Evolutionary conservation across 192 early-diverging fungal species (phyloP).

Genomic region (Podila epicladia): DNA sequence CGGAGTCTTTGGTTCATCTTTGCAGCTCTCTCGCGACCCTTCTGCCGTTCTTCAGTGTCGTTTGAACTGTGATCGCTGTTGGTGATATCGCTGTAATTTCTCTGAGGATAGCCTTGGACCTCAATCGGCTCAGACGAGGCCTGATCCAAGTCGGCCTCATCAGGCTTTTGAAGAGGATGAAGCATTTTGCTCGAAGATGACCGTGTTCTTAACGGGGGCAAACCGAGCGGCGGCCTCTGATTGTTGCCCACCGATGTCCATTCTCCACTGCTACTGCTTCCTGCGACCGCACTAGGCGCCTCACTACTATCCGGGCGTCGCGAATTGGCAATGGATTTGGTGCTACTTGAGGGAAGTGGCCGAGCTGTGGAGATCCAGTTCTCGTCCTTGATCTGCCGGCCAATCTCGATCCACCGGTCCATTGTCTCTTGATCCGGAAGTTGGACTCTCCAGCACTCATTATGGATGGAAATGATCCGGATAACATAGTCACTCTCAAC

Average conservation of each 20-base stretch:
- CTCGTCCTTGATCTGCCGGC: slow-evolving; percentile 34
- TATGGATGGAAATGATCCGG: slow-evolving; percentile 38
- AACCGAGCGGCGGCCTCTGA: neutral
- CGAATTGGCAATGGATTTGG: neutral
- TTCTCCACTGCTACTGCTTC: neutral
- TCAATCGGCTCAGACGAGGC: neutral
- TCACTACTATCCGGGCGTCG: neutral
- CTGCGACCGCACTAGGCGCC: neutral
- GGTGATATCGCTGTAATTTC: slow-evolving; percentile 12
- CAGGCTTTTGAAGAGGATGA: too few species aligned
- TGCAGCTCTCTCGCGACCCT: slow-evolving; percentile 13
- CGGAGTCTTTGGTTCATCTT: slow-evolving; percentile 17
- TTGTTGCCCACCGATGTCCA: neutral
- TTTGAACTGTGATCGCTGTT: slow-evolving; percentile 6
- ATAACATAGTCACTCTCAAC: slow-evolving; percentile 26
- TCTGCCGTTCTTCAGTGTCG: slow-evolving; percentile 5
- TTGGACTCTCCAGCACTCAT: slow-evolving; percentile 42
- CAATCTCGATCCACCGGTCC: slow-evolving; percentile 43
- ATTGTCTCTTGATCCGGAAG: slow-evolving; percentile 35
- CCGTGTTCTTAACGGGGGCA: neutral
- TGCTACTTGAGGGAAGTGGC: neutral
- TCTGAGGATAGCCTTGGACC: too few species aligned
- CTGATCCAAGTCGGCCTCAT: too few species aligned
- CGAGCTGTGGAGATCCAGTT: slow-evolving; percentile 31
- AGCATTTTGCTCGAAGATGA: too few species aligned